Evolutionary conservation across 2,329 filamentous ascomycete species (phyloP).

Genomic region (Myriangium duriaei): DNA sequence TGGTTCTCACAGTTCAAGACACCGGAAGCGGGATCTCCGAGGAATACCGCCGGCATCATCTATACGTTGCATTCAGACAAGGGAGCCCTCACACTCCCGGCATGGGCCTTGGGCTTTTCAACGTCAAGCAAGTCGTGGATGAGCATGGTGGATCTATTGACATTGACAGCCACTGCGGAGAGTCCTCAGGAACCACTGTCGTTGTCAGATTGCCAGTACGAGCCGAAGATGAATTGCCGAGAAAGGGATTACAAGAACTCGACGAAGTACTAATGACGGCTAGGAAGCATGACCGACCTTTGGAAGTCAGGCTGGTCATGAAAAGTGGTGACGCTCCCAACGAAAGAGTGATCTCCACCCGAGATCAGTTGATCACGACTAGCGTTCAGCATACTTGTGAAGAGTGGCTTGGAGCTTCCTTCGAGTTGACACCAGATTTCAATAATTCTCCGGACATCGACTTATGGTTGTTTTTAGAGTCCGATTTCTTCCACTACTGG

Average conservation of each 20-base stretch:
- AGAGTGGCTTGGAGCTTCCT: not conserved
- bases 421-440: not conserved
- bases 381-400: not conserved
- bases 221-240: slow-evolving; percentile 8
- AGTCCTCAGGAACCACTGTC: slow-evolving; percentile 34
- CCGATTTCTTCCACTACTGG: not conserved
- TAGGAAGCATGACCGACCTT: too few species aligned
- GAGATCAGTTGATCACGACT: slow-evolving; percentile 4
- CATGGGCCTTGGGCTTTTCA: slow-evolving; percentile 23
- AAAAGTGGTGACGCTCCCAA: too few species aligned
- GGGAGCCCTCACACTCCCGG: slow-evolving; percentile 21
- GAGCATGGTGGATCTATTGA: slow-evolving; percentile 17
- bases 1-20: slow-evolving; percentile 12
- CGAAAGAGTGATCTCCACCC: too few species aligned
- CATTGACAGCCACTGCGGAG: slow-evolving; percentile 26
- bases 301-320: too few species aligned
- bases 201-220: slow-evolving; percentile 35
- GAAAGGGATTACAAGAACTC: too few species aligned
- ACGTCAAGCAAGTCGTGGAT: slow-evolving; percentile 21
- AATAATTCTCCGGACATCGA: not conserved
- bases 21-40: slow-evolving; percentile 23
- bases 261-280: too few species aligned
- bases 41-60: slow-evolving; percentile 16
- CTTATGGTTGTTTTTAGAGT: not conserved
- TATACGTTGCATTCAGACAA: slow-evolving; percentile 23